A percentile compares a stretch with the other conserved stretches of the same genome.
phyloP scores from a whole-genome alignment of 176 grass and related monocot genomes.

The Areca catechu region DNA sequence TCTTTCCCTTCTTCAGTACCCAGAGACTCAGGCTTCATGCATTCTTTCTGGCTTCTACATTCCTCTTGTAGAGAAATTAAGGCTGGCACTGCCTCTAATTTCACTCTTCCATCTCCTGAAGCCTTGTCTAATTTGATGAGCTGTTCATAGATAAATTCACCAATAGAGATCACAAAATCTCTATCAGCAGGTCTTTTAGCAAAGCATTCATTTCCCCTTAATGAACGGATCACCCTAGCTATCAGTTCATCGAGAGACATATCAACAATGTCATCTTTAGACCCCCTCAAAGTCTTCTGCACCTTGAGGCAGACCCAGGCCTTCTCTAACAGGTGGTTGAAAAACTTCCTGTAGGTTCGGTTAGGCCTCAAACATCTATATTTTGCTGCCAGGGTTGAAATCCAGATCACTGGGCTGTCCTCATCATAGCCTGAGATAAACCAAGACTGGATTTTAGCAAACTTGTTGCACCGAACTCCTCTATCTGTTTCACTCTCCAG shows the following conservation, averaged over 20 bases:
- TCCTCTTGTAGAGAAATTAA: conserved; percentile 79
- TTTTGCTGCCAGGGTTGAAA: conserved; percentile 80
- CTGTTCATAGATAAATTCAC: conserved; percentile 87
- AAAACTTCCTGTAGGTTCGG: conserved; percentile 71
- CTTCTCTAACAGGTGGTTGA: conserved; percentile 75
- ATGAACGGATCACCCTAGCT: conserved; percentile 83
- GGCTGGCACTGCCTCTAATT: conserved; percentile 46
- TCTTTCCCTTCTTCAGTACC: conserved; percentile 46
- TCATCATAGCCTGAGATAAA: conserved; percentile 95
- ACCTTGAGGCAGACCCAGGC: conserved; percentile 80
- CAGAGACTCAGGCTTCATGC: conserved; percentile 30
- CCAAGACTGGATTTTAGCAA: conserved; percentile 90
- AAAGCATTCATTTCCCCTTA: conserved; percentile 49
- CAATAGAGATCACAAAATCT: conserved; percentile 80
- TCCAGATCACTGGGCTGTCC: conserved; percentile 76
- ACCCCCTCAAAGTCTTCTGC: conserved; percentile 67
- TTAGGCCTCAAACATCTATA: conserved; percentile 91
- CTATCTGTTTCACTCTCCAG: conserved; percentile 64
- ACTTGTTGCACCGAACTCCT: conserved; percentile 85
- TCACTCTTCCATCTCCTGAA: conserved; percentile 41
- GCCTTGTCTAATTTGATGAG: conserved; percentile 64
- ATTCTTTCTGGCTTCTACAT: conserved; percentile 60
- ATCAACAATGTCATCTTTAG: conserved; percentile 63
- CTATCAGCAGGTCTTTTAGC: conserved; percentile 51
- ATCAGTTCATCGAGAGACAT: conserved; percentile 68